These are phyloP conservation scores for Termitomyces sp. DNA, from an alignment of 768 basidiomycete species.

Conservation along the genomic window DNA sequence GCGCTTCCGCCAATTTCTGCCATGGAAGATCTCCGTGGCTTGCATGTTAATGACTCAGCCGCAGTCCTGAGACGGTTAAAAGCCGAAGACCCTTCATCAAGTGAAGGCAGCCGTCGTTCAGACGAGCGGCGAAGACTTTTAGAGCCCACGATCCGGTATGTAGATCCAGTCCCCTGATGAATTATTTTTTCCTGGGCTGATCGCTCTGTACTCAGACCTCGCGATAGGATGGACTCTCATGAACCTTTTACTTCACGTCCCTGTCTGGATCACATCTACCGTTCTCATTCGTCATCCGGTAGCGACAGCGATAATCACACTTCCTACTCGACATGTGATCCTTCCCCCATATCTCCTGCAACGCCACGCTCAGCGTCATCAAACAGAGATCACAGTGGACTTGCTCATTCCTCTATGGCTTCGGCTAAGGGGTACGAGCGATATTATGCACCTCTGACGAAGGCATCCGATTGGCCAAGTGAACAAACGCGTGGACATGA, in stretches of 20 bases:
- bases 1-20: slow-evolving; percentile 66
- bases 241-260: slow-evolving; percentile 6
- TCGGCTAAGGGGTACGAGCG: slow-evolving; percentile 6
- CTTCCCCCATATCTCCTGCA: slow-evolving; percentile 49
- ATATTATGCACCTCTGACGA: slow-evolving; percentile 5
- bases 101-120: slow-evolving; percentile 17
- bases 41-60: slow-evolving; percentile 49
- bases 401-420: neutral
- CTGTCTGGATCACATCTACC: slow-evolving; percentile 8
- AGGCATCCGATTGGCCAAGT: slow-evolving; percentile 9
- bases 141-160: slow-evolving; percentile 27
- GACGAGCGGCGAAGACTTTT: slow-evolving; percentile 36
- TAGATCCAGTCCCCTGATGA: neutral
- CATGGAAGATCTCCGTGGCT: slow-evolving; percentile 55
- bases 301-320: slow-evolving; percentile 12
- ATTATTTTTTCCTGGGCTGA: neutral
- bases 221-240: slow-evolving; percentile 1
- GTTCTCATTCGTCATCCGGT: slow-evolving; percentile 13
- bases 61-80: slow-evolving; percentile 62
- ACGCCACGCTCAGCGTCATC: slow-evolving; percentile 44
- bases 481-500: slow-evolving; percentile 7
- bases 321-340: slow-evolving; percentile 40
- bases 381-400: slow-evolving; percentile 7
- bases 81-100: slow-evolving; percentile 40
- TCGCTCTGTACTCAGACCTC: neutral